These are phyloP conservation scores for Graphilbum ipis-grandicollis DNA, from an alignment of 2,329 filamentous ascomycete genomes.

Conservation along the genomic window DNA sequence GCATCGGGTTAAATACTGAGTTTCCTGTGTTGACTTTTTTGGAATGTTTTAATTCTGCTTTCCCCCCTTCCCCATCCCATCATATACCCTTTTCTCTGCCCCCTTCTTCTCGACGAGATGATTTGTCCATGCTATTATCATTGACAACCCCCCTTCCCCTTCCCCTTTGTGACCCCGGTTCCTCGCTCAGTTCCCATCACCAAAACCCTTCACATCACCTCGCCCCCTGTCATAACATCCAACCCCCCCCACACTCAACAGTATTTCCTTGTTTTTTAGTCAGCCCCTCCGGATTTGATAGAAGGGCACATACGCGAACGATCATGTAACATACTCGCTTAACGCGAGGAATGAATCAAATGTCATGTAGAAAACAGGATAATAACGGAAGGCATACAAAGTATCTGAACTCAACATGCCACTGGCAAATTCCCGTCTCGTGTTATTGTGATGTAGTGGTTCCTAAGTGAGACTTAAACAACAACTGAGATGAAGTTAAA, in stretches of 20 bases:
- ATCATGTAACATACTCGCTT: constrained; percentile 11
- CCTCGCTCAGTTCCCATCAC: neutral
- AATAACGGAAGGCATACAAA: constrained; percentile 10
- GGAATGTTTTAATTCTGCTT: too few species aligned
- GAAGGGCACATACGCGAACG: constrained; percentile 8
- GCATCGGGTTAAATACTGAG: too few species aligned
- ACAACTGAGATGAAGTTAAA: too few species aligned
- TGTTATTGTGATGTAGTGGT: neutral
- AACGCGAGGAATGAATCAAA: constrained; percentile 10
- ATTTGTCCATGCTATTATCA: too few species aligned
- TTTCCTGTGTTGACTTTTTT: too few species aligned
- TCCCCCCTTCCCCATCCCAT: too few species aligned
- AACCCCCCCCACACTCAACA: neutral
- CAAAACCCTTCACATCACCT: neutral
- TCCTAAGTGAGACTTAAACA: too few species aligned
- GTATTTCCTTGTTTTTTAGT: neutral
- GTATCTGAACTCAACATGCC: neutral
- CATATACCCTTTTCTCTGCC: too few species aligned
- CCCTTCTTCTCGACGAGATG: too few species aligned
- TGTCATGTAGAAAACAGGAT: constrained; percentile 12
- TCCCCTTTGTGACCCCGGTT: neutral
- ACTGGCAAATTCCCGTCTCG: too few species aligned
- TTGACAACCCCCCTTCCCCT: neutral
- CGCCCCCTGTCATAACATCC: neutral
- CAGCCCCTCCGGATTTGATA: constrained; percentile 4